Evolutionary conservation across 495 filamentous ascomycete genomes (phyloP).

Genomic region (Neurospora sublineolata): DNA sequence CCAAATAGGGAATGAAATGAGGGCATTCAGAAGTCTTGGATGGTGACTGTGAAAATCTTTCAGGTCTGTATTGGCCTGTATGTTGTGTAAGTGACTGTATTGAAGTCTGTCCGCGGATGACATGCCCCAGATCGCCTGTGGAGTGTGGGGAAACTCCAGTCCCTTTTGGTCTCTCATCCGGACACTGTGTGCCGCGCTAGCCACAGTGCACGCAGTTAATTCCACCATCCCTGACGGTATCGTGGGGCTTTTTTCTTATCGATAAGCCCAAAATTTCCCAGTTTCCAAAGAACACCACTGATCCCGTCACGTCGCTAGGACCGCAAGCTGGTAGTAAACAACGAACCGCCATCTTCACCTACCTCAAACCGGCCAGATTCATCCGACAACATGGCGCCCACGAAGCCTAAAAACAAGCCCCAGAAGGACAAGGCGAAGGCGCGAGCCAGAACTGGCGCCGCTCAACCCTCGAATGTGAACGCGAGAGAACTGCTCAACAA

Average conservation of each 20-base stretch:
- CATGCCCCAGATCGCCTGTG: neutral
- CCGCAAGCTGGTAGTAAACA: neutral
- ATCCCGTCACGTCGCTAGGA: neutral
- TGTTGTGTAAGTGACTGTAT: neutral
- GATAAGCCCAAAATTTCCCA: slow-evolving; percentile 8
- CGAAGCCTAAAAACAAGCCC: slow-evolving; percentile 31
- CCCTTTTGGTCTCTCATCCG: neutral
- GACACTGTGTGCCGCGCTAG: neutral
- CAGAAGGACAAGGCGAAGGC: slow-evolving; percentile 21
- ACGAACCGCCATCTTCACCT: neutral
- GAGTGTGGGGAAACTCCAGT: neutral
- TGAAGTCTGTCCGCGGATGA: neutral
- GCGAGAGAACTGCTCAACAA: slow-evolving; percentile 44
- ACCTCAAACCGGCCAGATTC: neutral
- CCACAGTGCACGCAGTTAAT: neutral
- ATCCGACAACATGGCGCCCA: slow-evolving; percentile 27
- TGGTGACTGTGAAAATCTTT: neutral
- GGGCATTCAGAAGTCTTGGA: neutral
- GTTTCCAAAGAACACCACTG: neutral
- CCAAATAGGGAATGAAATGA: neutral
- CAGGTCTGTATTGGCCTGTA: neutral
- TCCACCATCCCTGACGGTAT: neutral
- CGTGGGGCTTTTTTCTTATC: slow-evolving; percentile 1
- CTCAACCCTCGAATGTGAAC: slow-evolving; percentile 17
- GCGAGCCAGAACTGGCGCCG: slow-evolving; percentile 14